Conservation (phyloP, 1,139 yeast genomes). For the Yamadazyma membranifaciens region DNA sequence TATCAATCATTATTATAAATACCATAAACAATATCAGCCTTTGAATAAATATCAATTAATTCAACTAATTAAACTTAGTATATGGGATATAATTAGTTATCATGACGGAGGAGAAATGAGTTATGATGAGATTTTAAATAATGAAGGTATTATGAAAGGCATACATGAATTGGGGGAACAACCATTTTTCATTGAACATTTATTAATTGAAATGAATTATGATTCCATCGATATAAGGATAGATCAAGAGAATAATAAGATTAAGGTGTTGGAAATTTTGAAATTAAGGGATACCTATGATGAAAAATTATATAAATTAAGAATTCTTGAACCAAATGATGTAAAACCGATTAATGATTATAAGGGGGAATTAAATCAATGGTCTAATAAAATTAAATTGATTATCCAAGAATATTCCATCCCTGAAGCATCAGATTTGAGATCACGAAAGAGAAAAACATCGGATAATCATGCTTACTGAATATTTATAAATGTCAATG, state of each 20-base stretch:
- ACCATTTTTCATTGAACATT: constrained; percentile 21
- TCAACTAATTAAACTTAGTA: constrained; percentile 30
- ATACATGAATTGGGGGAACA: constrained; percentile 7
- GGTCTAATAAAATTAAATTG: constrained; percentile 8
- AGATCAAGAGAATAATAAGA: constrained; percentile 23
- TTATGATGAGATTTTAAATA: constrained; percentile 15
- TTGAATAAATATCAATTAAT: constrained; percentile 13
- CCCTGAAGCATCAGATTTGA: constrained; percentile 5
- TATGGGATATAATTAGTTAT: constrained; percentile 16
- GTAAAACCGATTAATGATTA: constrained; percentile 10
- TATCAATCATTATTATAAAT: constrained; percentile 23
- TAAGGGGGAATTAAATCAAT: constrained; percentile 5
- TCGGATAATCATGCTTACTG: constrained; percentile 3
- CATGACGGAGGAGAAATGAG: constrained; percentile 18
- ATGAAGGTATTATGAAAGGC: constrained; percentile 1
- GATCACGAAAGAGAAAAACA: constrained; percentile 10
- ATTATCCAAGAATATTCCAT: constrained; percentile 6
- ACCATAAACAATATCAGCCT: constrained; percentile 17
- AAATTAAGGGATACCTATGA: constrained; percentile 33
- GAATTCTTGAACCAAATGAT: constrained; percentile 20
- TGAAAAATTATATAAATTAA: constrained; percentile 18
- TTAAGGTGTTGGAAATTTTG: constrained; percentile 20
- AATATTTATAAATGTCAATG: no score
- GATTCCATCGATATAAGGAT: constrained; percentile 26
- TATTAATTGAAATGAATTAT: constrained; percentile 14